Percentiles rank a stretch among this genome's conserved stretches.
Conservation (phyloP, 2,329 filamentous ascomycete genomes). For the Cytospora mali region DNA sequence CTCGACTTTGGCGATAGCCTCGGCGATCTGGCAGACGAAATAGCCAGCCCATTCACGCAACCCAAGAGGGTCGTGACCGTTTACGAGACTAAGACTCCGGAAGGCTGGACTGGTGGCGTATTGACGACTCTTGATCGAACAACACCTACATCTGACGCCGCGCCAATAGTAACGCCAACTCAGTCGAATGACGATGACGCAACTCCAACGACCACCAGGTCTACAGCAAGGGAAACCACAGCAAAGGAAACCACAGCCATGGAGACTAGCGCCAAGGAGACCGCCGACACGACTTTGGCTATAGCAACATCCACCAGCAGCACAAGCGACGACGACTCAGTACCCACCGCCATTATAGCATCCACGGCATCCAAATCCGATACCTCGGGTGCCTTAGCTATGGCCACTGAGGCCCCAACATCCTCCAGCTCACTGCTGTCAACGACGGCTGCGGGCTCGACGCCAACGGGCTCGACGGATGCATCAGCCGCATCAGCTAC, state of each 20-base stretch:
- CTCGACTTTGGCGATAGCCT: background rate
- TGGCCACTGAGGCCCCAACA: background rate
- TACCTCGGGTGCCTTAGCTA: slow-evolving; percentile 1
- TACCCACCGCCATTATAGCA: slow-evolving; percentile 17
- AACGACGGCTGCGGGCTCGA: background rate
- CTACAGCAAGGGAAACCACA: slow-evolving; percentile 27
- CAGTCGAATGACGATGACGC: slow-evolving; percentile 28
- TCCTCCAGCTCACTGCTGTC: background rate
- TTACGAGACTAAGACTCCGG: slow-evolving; percentile 37
- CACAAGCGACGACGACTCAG: background rate
- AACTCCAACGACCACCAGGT: slow-evolving; percentile 31
- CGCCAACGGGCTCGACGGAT: background rate
- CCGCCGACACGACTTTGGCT: slow-evolving; percentile 10
- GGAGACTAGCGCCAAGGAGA: too few relatives aligned
- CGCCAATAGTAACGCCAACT: slow-evolving; percentile 1
- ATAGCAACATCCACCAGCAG: slow-evolving; percentile 1
- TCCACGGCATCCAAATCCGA: background rate
- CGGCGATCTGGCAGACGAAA: background rate
- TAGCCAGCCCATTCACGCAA: background rate
- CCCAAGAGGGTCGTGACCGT: slow-evolving; percentile 32
- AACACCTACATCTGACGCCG: slow-evolving; percentile 4
- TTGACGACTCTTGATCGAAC: slow-evolving; percentile 23
- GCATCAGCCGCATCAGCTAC: slow-evolving; percentile 28
- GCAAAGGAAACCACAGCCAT: slow-evolving; percentile 23
- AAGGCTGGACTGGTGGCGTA: slow-evolving; percentile 22